phyloP scores from a whole-genome alignment of 2,329 filamentous ascomycete genomes.

The Ophiostoma populinum region DNA sequence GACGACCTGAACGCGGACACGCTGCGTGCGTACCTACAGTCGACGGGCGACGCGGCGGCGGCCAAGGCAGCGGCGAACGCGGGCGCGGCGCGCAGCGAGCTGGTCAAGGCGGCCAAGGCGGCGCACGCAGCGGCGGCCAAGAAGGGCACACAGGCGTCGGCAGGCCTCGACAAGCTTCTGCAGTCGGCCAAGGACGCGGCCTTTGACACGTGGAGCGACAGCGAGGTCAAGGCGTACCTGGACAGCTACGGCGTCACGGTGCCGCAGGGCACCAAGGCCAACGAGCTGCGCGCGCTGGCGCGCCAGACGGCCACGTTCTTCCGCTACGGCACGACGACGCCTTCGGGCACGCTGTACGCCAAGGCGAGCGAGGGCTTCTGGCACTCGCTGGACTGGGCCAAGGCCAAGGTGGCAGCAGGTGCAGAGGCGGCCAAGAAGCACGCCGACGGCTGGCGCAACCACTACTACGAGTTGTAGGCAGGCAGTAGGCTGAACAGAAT shows the following conservation, averaged over 20 bases:
- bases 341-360: constrained; percentile 47
- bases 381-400: constrained; percentile 29
- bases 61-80: constrained; percentile 44
- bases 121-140: constrained; percentile 42
- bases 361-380: constrained; percentile 35
- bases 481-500: no score
- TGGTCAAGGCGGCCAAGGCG: constrained; percentile 46
- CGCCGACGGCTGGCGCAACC: constrained; percentile 19
- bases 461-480: constrained; percentile 32
- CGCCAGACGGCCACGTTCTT: constrained; percentile 62
- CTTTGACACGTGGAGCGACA: constrained; percentile 59
- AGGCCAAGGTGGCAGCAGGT: constrained; percentile 30
- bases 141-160: constrained; percentile 40
- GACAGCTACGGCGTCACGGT: constrained; percentile 57
- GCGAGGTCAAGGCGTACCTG: constrained; percentile 61
- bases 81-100: constrained; percentile 53
- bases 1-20: constrained; percentile 60
- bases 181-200: constrained; percentile 43
- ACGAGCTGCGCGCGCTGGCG: constrained; percentile 53
- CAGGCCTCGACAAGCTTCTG: constrained; percentile 49
- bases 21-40: constrained; percentile 39
- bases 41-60: constrained; percentile 34
- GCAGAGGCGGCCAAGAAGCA: constrained; percentile 31
- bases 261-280: constrained; percentile 49
- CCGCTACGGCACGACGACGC: constrained; percentile 53